These are phyloP conservation scores for Cubamyces sp. DNA, from an alignment of 768 basidiomycete genomes.

Conservation along the genomic window DNA sequence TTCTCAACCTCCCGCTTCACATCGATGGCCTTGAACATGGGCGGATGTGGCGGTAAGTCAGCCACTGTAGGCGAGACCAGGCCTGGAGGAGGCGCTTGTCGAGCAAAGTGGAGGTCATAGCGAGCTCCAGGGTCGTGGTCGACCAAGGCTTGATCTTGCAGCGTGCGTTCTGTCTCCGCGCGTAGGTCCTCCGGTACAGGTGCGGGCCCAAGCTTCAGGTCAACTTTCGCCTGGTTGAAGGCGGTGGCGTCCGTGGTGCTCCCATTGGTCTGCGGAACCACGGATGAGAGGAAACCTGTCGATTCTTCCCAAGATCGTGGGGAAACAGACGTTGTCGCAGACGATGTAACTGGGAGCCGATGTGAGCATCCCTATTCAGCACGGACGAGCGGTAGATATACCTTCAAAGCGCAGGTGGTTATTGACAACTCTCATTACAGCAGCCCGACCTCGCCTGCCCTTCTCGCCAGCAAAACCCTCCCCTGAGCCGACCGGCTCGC, in stretches of 20 bases:
- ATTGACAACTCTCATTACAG: conserved; percentile 93
- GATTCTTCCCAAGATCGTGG: conserved; percentile 81
- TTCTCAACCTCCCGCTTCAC: conserved; percentile 89
- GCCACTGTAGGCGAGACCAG: conserved; percentile 64
- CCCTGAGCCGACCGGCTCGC: conserved; percentile 81
- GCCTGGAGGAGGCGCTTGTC: conserved; percentile 55
- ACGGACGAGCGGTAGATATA: conserved; percentile 38
- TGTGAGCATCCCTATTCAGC: conserved; percentile 28
- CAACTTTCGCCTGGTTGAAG: conserved; percentile 76
- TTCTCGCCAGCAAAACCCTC: conserved; percentile 80
- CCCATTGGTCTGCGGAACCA: conserved; percentile 67
- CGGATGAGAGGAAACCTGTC: conserved; percentile 79
- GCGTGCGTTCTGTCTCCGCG: conserved; percentile 75
- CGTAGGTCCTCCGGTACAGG: conserved; percentile 82
- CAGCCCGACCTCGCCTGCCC: conserved; percentile 83
- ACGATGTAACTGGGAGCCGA: conserved; percentile 62
- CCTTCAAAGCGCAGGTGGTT: conserved; percentile 92
- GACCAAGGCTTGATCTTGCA: conserved; percentile 81
- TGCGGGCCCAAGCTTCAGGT: conserved; percentile 83
- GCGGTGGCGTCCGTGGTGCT: conserved; percentile 63
- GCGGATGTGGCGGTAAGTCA: conserved; percentile 82
- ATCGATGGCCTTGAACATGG: conserved; percentile 82
- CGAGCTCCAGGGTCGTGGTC: conserved; percentile 70
- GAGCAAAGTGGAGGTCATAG: conserved; percentile 61
- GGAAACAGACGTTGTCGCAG: conserved; percentile 65